Conservation (phyloP, 2,329 filamentous ascomycete genomes). For the Tetracladium maxilliforme region DNA sequence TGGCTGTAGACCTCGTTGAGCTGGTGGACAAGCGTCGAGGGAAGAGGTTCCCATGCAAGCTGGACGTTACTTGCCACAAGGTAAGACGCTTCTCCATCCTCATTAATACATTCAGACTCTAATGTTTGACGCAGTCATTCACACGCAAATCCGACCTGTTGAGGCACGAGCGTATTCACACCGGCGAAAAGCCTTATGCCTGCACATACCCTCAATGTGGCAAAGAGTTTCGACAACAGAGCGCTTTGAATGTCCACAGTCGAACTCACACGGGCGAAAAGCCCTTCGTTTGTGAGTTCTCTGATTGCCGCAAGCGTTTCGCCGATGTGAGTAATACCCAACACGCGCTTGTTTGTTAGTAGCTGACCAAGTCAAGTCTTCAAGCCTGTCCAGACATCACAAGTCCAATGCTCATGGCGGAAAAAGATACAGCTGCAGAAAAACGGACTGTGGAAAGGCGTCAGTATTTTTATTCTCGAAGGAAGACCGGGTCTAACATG, state of each 20-base stretch:
- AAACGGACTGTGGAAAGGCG: too few species aligned
- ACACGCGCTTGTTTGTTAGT: too few species aligned
- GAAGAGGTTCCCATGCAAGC: too few species aligned
- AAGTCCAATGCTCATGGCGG: conserved; percentile 19
- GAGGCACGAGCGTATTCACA: conserved; percentile 57
- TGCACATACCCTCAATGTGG: conserved; percentile 46
- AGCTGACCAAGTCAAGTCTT: conserved; percentile 29
- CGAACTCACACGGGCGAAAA: conserved; percentile 60
- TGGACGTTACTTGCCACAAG: too few species aligned
- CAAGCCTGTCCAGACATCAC: conserved; percentile 44
- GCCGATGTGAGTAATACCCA: conserved; percentile 57
- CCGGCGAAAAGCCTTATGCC: conserved; percentile 52
- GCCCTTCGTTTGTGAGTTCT: conserved; percentile 51
- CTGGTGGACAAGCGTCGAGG: too few species aligned
- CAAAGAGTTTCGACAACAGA: conserved; percentile 56
- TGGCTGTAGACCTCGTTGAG: too few species aligned
- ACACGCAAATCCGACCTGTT: conserved; percentile 59
- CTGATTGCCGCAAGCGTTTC: conserved; percentile 53
- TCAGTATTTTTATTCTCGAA: too few species aligned
- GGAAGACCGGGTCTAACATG: too few species aligned
- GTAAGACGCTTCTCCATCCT: too few species aligned
- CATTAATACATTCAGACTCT: too few species aligned
- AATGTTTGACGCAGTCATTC: too few species aligned
- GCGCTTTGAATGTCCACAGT: conserved; percentile 55
- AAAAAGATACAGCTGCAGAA: too few species aligned